A percentile compares a stretch with the other conserved stretches of the same genome.
phyloP scores from a whole-genome alignment of 305 asterid genomes.

The Plantago rigida region DNA sequence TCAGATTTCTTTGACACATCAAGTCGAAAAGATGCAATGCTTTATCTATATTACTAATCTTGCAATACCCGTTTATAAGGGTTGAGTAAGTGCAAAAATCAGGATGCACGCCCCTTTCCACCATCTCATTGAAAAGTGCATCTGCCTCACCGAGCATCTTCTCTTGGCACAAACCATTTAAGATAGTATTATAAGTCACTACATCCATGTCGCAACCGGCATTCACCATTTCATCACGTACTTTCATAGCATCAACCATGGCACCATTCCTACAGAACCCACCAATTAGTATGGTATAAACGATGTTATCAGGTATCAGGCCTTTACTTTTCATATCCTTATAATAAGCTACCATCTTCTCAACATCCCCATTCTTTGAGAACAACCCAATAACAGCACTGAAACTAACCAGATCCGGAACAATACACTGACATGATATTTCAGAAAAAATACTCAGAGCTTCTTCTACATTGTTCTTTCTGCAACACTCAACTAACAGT shows the following conservation, averaged over 20 bases:
- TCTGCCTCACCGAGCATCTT: constrained; percentile 50
- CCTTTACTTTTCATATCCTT: constrained; percentile 42
- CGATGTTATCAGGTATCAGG: constrained; percentile 49
- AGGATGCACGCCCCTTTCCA: constrained; percentile 55
- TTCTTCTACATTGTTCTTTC: constrained; percentile 38
- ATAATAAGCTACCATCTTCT: constrained; percentile 37
- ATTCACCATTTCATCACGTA: constrained; percentile 55
- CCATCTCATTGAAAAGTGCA: constrained; percentile 63
- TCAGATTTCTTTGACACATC: constrained; percentile 48
- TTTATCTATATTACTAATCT: constrained; percentile 41
- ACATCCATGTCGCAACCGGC: constrained; percentile 56
- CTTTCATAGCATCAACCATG: constrained; percentile 48
- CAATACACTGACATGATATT: constrained; percentile 35
- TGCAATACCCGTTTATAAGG: constrained; percentile 61
- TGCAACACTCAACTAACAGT: constrained; percentile 51
- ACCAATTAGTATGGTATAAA: constrained; percentile 56
- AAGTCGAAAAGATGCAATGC: constrained; percentile 38
- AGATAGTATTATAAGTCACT: constrained; percentile 55
- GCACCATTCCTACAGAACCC: constrained; percentile 55
- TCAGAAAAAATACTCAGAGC: constrained; percentile 42
- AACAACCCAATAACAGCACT: constrained; percentile 51
- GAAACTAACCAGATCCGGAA: constrained; percentile 56
- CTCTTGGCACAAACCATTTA: constrained; percentile 57
- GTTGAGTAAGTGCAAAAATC: constrained; percentile 62
- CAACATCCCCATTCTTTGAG: constrained; percentile 47